Evolutionary conservation across 2,329 filamentous ascomycete genomes (phyloP), one percentile per base, ranked within the genome.

Genomic region (Aureobasidium sp.): DNA sequence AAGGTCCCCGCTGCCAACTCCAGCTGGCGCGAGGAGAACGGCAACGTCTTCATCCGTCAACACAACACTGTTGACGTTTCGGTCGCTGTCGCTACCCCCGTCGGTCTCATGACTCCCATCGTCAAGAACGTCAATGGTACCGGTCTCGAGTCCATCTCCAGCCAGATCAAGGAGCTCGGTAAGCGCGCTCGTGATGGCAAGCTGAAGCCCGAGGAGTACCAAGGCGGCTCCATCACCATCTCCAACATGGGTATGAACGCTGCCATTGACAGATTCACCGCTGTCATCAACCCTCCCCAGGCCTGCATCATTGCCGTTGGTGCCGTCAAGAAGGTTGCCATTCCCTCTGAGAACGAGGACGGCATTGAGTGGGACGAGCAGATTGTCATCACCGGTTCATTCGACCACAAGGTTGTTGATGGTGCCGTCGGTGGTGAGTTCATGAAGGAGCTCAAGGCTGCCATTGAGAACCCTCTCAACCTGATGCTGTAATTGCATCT

Each of bases 201-300:
- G 84, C 86, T 98, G 65, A 97, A 97, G 85, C 93, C 93, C 42
- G 91, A 98, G 73, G 90, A 98, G 76, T 98, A 95, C 83, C 91
- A 96, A 79, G 93, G 93, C 54, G 93, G 93, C 70, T 95, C 89
- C 70, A 95, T 98, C 76, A 96, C 91, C 72, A 97, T 98, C 75
- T 95, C 88, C 76, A 98, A 98, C 83, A 95, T 98, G 93, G 93
- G 93, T 73, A 98, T 98, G 93, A 98, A 98, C 81, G 68, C 84
- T 42, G 91, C 93, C 47, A 85, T 98, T 59, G 90, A 97, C 75
- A 83, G 90, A 70, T 98, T 98, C 77, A 97, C 93, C 49, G 93
- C 93, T 62, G 87, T 98, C 68, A 95, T 98, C 80, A 98, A 98
- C 83, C 93, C 94, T 61, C 93, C 93, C 51, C 94, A 98, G 78